phyloP scores from a whole-genome alignment of 1,284 basidiomycete species.

The Sanghuangporus sanghuang region DNA sequence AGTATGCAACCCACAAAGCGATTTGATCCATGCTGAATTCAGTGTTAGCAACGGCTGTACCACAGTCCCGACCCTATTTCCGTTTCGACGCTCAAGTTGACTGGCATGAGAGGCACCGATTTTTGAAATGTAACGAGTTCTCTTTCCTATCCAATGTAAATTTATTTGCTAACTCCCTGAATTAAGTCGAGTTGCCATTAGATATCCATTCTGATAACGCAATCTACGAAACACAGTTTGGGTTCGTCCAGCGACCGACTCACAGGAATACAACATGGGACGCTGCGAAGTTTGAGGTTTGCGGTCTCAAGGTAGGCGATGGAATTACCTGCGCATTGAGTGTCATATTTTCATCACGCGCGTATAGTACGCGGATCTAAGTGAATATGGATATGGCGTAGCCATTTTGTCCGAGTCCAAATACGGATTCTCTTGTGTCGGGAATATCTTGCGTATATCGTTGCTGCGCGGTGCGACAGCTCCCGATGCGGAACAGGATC shows the following conservation, averaged over 20 bases:
- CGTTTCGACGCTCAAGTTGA: slow-evolving; percentile 83
- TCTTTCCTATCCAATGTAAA: too few species aligned
- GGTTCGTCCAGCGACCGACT: slow-evolving; percentile 85
- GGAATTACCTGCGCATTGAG: background rate
- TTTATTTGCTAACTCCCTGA: background rate
- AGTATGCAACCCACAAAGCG: slow-evolving; percentile 13
- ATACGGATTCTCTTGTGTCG: slow-evolving; percentile 82
- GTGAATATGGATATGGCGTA: slow-evolving; percentile 91
- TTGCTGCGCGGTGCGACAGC: slow-evolving; percentile 86
- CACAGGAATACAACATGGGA: slow-evolving; percentile 92
- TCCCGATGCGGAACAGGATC: slow-evolving; percentile 89
- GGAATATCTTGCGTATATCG: slow-evolving; percentile 83
- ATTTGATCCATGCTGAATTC: background rate
- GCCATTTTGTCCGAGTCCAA: slow-evolving; percentile 94
- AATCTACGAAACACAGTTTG: slow-evolving; percentile 93
- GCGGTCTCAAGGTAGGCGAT: slow-evolving; percentile 66
- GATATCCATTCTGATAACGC: slow-evolving; percentile 80
- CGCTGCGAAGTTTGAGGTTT: slow-evolving; percentile 75
- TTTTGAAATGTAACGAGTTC: slow-evolving; percentile 71
- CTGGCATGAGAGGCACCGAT: slow-evolving; percentile 89
- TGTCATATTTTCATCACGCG: background rate
- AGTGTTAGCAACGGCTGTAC: slow-evolving; percentile 51
- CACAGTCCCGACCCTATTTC: slow-evolving; percentile 71
- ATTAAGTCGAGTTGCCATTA: slow-evolving; percentile 80
- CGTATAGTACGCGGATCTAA: slow-evolving; percentile 71